Percentiles rank a stretch among this genome's conserved stretches.
Conservation (phyloP, 306 rosid species). For the Boehmeria nivea region DNA sequence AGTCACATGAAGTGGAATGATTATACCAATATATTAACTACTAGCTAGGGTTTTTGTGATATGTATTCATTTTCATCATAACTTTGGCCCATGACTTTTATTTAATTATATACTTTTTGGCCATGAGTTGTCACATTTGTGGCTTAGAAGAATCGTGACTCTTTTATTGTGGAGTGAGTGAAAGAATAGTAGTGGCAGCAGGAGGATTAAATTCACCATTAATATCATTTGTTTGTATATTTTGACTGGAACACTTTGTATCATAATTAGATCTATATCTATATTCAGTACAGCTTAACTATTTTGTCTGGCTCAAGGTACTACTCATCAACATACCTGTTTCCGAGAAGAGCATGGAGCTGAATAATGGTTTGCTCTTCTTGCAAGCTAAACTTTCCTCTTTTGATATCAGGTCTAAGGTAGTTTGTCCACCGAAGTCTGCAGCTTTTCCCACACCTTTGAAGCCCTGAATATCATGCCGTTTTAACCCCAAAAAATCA, state of each 20-base stretch:
- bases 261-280: too few relatives aligned
- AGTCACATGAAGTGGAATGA: too few relatives aligned
- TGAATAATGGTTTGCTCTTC: slow-evolving; percentile 95
- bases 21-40: background rate
- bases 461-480: slow-evolving; percentile 49
- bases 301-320: too few relatives aligned
- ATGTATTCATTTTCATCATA: background rate
- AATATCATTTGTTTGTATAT: too few relatives aligned
- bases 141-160: background rate
- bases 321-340: slow-evolving; percentile 66
- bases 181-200: background rate
- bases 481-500: background rate
- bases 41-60: background rate
- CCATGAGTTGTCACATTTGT: background rate
- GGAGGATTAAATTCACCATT: background rate
- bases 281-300: too few relatives aligned
- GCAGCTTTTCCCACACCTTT: slow-evolving; percentile 95
- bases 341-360: slow-evolving; percentile 96
- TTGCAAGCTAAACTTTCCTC: slow-evolving; percentile 94
- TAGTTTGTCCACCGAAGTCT: slow-evolving; percentile 94
- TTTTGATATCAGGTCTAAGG: slow-evolving; percentile 94
- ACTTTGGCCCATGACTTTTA: background rate
- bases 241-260: too few relatives aligned
- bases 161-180: background rate
- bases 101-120: background rate